Evolutionary conservation across 768 basidiomycete species (phyloP).

Genomic region (Tulasnella sp.): DNA sequence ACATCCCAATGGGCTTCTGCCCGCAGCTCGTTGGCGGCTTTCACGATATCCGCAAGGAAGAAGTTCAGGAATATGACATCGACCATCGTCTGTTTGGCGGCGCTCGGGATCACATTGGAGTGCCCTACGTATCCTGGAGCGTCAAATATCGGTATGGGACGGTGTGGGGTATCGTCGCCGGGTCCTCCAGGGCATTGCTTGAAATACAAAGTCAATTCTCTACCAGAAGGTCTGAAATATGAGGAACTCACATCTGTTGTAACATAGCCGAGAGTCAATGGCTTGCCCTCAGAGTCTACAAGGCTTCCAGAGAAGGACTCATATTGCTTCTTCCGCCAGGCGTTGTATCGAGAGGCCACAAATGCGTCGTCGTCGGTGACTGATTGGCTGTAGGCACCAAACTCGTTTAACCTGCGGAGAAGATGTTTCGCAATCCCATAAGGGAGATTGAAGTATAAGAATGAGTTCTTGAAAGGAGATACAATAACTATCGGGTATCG

Average conservation of each 20-base stretch:
- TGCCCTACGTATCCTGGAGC: constrained; percentile 61
- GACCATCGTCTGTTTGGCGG: constrained; percentile 55
- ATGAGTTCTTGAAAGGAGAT: constrained; percentile 68
- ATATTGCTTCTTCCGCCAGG: constrained; percentile 43
- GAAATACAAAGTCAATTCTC: not conserved
- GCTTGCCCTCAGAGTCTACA: constrained; percentile 41
- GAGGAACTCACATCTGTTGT: constrained; percentile 61
- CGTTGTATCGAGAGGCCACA: constrained; percentile 27
- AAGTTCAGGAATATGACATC: constrained; percentile 81
- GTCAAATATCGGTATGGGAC: constrained; percentile 59
- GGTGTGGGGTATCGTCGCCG: constrained; percentile 74
- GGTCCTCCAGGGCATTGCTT: constrained; percentile 66
- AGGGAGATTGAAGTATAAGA: constrained; percentile 64
- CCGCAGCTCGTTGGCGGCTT: constrained; percentile 61
- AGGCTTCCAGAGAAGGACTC: constrained; percentile 41
- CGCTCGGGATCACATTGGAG: constrained; percentile 54
- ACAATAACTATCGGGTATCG: constrained; percentile 52
- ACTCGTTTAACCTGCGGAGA: constrained; percentile 43
- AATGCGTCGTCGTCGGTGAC: constrained; percentile 27
- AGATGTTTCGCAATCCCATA: constrained; percentile 57
- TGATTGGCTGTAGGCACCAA: constrained; percentile 16
- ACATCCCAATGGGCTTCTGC: constrained; percentile 37
- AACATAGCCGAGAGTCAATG: constrained; percentile 74
- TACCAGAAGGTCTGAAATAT: not conserved
- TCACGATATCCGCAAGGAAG: constrained; percentile 51